Percentiles rank a stretch among this genome's conserved stretches.
Evolutionary conservation across 306 rosid species (phyloP).

Genomic region (Myrica gale): DNA sequence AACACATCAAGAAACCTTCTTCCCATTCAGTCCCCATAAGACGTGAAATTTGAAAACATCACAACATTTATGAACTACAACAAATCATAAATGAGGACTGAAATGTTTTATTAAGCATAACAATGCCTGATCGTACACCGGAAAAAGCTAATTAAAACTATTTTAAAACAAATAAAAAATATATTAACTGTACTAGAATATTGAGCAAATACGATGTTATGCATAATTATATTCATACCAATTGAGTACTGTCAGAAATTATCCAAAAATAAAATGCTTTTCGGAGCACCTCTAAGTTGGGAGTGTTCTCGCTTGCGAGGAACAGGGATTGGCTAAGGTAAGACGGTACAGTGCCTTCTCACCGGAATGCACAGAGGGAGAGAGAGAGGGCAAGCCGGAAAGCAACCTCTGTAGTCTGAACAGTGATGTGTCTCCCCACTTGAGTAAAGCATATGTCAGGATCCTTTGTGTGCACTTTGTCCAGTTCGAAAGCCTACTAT

Average conservation of each 20-base stretch:
- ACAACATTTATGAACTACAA: neutral
- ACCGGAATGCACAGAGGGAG: neutral
- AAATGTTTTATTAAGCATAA: neutral
- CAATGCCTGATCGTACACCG: constrained; percentile 29
- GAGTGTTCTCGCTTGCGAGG: constrained; percentile 18
- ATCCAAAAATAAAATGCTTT: constrained; percentile 24
- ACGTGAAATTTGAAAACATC: neutral
- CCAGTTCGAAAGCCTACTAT: neutral
- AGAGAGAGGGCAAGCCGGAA: constrained; percentile 26
- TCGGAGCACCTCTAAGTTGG: constrained; percentile 26
- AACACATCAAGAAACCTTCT: constrained; percentile 14
- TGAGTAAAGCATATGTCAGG: constrained; percentile 10
- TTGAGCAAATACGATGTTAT: constrained; percentile 6
- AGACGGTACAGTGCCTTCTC: constrained; percentile 29
- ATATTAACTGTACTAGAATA: neutral
- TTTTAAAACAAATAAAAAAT: constrained; percentile 6
- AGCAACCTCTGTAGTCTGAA: constrained; percentile 40
- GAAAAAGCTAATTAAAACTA: neutral
- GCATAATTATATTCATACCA: neutral
- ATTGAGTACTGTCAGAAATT: constrained; percentile 2
- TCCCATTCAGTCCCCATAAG: neutral
- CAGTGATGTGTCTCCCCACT: constrained; percentile 13
- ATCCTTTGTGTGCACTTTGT: neutral
- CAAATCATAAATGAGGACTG: neutral
- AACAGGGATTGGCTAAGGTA: constrained; percentile 21